phyloP scores from a whole-genome alignment of 2,329 filamentous ascomycete species.

The Epichloe bromicola region DNA sequence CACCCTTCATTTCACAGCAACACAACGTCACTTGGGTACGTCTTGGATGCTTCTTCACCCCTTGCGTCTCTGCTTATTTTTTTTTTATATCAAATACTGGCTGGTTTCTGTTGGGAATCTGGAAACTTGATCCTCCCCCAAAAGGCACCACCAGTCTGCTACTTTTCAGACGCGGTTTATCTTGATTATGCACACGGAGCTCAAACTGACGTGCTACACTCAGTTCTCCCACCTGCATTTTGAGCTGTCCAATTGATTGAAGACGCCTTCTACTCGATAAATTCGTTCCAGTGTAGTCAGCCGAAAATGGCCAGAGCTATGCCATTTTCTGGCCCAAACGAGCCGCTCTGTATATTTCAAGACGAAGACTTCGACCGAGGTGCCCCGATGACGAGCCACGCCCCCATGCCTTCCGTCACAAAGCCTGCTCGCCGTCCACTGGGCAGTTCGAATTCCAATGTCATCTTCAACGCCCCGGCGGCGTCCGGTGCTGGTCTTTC shows the following conservation, averaged over 20 bases:
- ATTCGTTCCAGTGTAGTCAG: constrained; percentile 15
- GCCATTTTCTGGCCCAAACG: constrained; percentile 30
- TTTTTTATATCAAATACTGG: neutral
- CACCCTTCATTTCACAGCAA: constrained; percentile 3
- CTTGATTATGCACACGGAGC: neutral
- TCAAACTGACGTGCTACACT: neutral
- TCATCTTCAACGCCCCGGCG: constrained; percentile 51
- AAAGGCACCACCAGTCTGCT: neutral
- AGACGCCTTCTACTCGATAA: constrained; percentile 1
- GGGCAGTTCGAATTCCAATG: constrained; percentile 42
- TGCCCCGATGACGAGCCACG: constrained; percentile 39
- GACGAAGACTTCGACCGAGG: constrained; percentile 35
- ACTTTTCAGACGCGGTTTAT: neutral
- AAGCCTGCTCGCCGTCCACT: constrained; percentile 36
- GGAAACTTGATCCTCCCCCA: neutral
- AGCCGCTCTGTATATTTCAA: constrained; percentile 39
- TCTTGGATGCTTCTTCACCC: neutral
- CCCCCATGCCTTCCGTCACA: constrained; percentile 39
- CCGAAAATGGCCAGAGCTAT: constrained; percentile 40
- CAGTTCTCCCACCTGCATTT: too few relatives aligned
- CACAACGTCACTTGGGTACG: constrained; percentile 3
- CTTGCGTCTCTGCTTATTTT: neutral
- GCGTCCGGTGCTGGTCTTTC: constrained; percentile 44
- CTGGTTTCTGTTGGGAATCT: neutral
- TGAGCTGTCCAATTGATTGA: neutral